Conservation (phyloP, 768 basidiomycete genomes). For the Cyclocybe aegerita region DNA sequence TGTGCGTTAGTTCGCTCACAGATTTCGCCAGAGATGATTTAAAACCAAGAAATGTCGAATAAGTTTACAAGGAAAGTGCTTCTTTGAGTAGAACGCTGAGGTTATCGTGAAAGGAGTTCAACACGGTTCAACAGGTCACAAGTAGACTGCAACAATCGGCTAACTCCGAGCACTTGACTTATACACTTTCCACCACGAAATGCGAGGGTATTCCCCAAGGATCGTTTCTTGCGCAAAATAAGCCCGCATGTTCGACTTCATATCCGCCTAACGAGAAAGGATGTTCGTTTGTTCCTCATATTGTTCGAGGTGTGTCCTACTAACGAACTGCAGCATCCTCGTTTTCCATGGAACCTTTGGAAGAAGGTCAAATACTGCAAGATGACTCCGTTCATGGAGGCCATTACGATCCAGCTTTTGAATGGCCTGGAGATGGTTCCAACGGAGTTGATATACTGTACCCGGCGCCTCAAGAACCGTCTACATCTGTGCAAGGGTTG, state of each 20-base stretch:
- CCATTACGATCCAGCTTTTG: slow-evolving; percentile 51
- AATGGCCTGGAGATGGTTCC: slow-evolving; percentile 56
- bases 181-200: too few species aligned
- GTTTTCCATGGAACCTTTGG: slow-evolving; percentile 14
- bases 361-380: slow-evolving; percentile 17
- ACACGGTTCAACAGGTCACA: background rate
- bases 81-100: too few species aligned
- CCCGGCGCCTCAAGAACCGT: slow-evolving; percentile 1
- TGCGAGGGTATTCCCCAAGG: background rate
- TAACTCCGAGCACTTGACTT: background rate
- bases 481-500: slow-evolving; percentile 9
- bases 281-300: background rate
- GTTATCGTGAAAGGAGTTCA: background rate
- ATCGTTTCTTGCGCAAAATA: background rate
- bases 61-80: too few species aligned
- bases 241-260: too few species aligned
- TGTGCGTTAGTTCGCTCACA: too few species aligned
- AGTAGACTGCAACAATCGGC: background rate
- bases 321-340: background rate
- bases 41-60: too few species aligned
- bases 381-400: slow-evolving; percentile 9
- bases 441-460: slow-evolving; percentile 1
- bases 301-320: background rate
- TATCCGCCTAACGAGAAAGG: too few species aligned
- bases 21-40: too few species aligned